Evolutionary conservation across 2,329 filamentous ascomycete genomes (phyloP).

Genomic region (Aspergillus ruber): DNA sequence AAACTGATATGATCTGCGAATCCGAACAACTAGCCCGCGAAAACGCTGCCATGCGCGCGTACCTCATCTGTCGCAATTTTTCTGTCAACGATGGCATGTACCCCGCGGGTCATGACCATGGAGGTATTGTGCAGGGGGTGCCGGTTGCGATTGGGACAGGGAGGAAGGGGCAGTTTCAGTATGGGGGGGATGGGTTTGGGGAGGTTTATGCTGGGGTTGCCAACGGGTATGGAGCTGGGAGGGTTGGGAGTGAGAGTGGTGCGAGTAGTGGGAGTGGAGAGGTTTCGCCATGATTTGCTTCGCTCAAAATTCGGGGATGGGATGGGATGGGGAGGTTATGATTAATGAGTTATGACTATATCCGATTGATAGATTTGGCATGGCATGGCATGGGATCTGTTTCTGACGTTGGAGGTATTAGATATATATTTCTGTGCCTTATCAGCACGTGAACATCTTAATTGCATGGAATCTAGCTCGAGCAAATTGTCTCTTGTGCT

Average conservation of each 20-base stretch:
- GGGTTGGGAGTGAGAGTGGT: conserved; percentile 47
- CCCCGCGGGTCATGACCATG: conserved; percentile 50
- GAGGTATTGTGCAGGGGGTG: conserved; percentile 52
- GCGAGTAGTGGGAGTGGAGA: conserved; percentile 44
- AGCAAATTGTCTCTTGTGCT: no score
- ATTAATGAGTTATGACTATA: neutral
- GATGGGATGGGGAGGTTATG: neutral
- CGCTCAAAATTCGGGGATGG: neutral
- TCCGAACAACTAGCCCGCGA: conserved; percentile 79
- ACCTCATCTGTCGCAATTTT: conserved; percentile 97
- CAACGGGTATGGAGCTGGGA: conserved; percentile 2
- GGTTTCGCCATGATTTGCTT: neutral
- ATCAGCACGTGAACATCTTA: no score
- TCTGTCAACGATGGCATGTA: conserved; percentile 93
- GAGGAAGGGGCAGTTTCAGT: conserved; percentile 41
- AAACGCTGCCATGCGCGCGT: conserved; percentile 90
- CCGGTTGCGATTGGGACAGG: conserved; percentile 60
- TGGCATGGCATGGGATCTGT: no score
- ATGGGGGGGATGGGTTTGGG: conserved; percentile 41
- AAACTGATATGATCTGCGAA: conserved; percentile 79
- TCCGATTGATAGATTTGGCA: no score
- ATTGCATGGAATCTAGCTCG: no score
- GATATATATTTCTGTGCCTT: no score
- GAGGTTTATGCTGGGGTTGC: conserved; percentile 35
- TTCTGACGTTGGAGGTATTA: no score